Evolutionary conservation across 2,329 filamentous ascomycete species (phyloP), one percentile per base, ranked within the genome.

Genomic region (Elsinoe australis): DNA sequence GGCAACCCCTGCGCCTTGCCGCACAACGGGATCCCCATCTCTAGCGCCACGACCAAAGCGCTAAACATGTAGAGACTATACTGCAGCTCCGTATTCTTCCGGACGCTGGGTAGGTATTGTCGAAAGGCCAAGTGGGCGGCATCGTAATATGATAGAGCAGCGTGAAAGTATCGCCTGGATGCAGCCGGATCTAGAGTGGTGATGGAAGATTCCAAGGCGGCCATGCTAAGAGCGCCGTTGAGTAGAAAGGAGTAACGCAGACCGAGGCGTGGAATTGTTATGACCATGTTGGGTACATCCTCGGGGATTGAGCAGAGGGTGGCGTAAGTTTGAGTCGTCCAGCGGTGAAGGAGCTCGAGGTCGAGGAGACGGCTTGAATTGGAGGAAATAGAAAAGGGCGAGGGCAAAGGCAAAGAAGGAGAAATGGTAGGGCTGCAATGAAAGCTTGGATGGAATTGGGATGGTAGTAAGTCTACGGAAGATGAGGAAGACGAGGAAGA

Each of bases 261-360:
- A 7, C 31, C 45, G 31, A 26, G 19, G 6, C 33, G 45, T 1
- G 45, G 45, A 19, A 48, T 24, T 21, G 19, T 29, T 22, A 34
- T 15, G 3, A 21, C 24, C 45, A 34, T 24, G 24, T 24, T 36
- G 19, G 32, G 31, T 10, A 36, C 19, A 33, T 48, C 45, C 21
- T 36, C 45, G 6, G 34, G 17, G n/a, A 31, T 29, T 7, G 22
- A 29, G 34, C 31, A 34, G 45, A 48, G 33, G 32, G 45, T 26
- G 15, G 14, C 19, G 45, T 48, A 35, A n/a, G 45, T 38, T 32
- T 4, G 5, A 2, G 45, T 38, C 15, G 45, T 38, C 45, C 45
- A 48, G 45, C 45, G 45, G 45, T 48, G 45, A 17, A 48, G 45
- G 31, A 48, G 45, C 24, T 48, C 45, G 19, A 48, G 45, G 29